These are phyloP conservation scores for Arctostaphylos glauca DNA, from an alignment of 148 eudicot genomes.

Conservation along the genomic window DNA sequence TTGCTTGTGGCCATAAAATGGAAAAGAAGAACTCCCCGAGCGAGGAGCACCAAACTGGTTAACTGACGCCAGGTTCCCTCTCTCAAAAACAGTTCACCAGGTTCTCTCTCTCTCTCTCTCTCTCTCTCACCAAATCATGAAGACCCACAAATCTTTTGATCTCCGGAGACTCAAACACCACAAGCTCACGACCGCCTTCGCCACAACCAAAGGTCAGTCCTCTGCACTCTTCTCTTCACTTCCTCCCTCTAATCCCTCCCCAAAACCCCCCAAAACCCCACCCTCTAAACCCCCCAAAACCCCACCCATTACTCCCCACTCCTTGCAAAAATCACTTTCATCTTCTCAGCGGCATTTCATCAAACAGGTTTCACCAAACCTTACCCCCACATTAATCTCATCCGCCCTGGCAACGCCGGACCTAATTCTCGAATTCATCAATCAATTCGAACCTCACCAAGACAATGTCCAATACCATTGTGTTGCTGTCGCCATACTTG, in stretches of 20 bases:
- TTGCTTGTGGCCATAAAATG: no score
- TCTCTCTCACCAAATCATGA: constrained; percentile 22
- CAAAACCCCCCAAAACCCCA: constrained; percentile 8
- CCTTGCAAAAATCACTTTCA: constrained; percentile 27
- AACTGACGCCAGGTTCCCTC: no score
- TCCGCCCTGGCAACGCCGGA: constrained; percentile 43
- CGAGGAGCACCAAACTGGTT: no score
- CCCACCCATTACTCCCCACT: constrained; percentile 17
- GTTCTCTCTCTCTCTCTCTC: neutral
- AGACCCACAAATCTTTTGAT: constrained; percentile 15
- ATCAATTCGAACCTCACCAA: constrained; percentile 21
- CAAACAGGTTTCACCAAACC: constrained; percentile 44
- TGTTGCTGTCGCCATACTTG: constrained; percentile 41
- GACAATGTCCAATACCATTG: constrained; percentile 33
- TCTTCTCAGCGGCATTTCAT: constrained; percentile 66
- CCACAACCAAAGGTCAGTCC: constrained; percentile 11
- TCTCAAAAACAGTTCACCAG: no score
- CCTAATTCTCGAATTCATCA: constrained; percentile 32
- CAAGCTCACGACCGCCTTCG: constrained; percentile 7
- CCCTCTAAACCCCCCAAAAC: neutral
- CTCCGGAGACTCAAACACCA: constrained; percentile 11
- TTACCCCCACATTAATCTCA: constrained; percentile 37
- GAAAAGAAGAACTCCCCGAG: no score
- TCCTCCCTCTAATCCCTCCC: constrained; percentile 10
- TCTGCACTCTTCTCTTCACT: constrained; percentile 17